Conservation (phyloP, 306 rosid species). For the Biancaea sappan region DNA sequence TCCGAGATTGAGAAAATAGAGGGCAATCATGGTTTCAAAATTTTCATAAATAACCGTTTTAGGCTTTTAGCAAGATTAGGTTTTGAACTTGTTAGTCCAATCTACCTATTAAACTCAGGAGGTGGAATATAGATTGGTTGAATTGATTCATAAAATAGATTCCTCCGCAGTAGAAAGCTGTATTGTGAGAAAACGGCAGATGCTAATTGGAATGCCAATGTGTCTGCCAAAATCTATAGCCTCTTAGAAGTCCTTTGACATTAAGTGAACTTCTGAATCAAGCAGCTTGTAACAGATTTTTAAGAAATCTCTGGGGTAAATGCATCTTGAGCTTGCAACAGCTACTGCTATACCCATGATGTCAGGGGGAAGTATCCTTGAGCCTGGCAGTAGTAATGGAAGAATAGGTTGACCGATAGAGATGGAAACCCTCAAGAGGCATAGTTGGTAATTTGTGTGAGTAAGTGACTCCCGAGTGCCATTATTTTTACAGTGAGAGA, state of each 20-base stretch:
- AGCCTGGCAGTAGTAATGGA: neutral
- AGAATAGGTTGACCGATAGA: neutral
- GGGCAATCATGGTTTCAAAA: neutral
- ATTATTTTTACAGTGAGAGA: neutral
- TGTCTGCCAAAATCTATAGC: neutral
- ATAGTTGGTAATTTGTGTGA: neutral
- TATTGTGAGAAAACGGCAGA: neutral
- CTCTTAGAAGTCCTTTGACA: neutral
- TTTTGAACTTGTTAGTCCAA: conserved; percentile 15
- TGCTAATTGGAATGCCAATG: neutral
- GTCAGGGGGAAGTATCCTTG: neutral
- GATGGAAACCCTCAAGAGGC: neutral
- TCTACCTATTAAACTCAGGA: neutral
- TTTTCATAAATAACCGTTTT: neutral
- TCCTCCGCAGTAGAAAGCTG: conserved; percentile 10
- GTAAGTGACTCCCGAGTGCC: neutral
- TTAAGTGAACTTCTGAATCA: conserved; percentile 12
- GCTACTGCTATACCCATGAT: neutral
- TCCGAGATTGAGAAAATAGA: neutral
- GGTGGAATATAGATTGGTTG: conserved; percentile 2
- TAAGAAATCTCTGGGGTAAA: neutral
- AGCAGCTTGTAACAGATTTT: conserved; percentile 18
- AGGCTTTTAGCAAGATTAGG: conserved; percentile 10
- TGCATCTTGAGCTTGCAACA: neutral
- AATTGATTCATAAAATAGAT: neutral